Evolutionary conservation across 2,329 filamentous ascomycete genomes (phyloP).

Genomic region (Phyllosticta citribraziliensis): DNA sequence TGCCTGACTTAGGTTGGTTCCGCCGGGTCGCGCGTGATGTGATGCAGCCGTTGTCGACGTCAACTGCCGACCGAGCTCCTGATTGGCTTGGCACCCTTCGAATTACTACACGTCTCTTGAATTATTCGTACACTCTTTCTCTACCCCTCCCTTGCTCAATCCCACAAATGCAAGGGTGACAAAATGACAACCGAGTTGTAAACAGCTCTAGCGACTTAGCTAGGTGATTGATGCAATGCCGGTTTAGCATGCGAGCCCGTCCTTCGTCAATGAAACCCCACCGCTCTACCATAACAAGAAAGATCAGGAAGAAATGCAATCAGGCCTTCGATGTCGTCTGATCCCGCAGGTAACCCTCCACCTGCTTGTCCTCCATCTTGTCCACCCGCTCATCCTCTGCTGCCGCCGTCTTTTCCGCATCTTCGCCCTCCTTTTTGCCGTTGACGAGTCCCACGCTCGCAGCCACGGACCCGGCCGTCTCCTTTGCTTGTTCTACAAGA

Average conservation of each 20-base stretch:
- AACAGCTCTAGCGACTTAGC: no score
- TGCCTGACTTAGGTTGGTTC: no score
- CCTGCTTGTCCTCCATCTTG: slow-evolving; percentile 18
- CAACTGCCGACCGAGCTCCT: no score
- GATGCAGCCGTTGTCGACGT: no score
- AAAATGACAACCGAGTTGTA: no score
- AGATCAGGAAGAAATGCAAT: background rate
- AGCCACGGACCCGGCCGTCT: slow-evolving; percentile 19
- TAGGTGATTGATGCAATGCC: background rate
- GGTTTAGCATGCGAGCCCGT: background rate
- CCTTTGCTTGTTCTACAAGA: slow-evolving; percentile 35
- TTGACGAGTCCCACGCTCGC: slow-evolving; percentile 26
- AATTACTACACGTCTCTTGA: no score
- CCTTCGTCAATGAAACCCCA: background rate
- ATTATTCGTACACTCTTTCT: no score
- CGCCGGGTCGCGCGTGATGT: no score
- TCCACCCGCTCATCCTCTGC: slow-evolving; percentile 21
- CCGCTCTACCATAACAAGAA: background rate
- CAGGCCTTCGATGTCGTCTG: slow-evolving; percentile 13
- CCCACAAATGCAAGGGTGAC: no score
- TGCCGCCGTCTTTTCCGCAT: background rate
- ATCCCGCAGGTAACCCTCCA: slow-evolving; percentile 25
- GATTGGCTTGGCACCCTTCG: no score
- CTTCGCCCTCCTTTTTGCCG: slow-evolving; percentile 10
- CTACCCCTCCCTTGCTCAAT: no score